phyloP scores from a whole-genome alignment of 805 yeast genomes.

The Candida palmyrensis region DNA sequence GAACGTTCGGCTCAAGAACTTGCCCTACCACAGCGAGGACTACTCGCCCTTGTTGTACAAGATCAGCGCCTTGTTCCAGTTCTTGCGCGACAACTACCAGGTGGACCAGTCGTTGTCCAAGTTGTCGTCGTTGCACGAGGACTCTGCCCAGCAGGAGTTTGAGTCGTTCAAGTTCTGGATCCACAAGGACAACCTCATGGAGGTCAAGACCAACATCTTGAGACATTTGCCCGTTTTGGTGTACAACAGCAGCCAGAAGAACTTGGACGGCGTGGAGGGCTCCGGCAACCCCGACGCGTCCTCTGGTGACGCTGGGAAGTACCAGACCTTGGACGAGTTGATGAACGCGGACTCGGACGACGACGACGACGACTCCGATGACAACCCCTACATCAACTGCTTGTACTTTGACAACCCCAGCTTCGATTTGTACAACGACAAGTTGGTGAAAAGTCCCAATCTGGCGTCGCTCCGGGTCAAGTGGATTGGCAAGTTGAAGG shows the following conservation, averaged over 20 bases:
- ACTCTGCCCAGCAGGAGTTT: slow-evolving; percentile 31
- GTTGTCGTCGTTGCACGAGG: slow-evolving; percentile 44
- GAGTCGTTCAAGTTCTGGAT: slow-evolving; percentile 89
- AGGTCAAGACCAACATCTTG: slow-evolving; percentile 90
- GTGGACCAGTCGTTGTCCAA: slow-evolving; percentile 44
- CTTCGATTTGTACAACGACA: slow-evolving; percentile 83
- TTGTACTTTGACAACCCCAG: slow-evolving; percentile 81
- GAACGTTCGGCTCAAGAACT: slow-evolving; percentile 77
- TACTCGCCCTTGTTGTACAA: slow-evolving; percentile 86
- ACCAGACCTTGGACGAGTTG: slow-evolving; percentile 23
- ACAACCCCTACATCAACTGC: slow-evolving; percentile 69
- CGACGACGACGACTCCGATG: slow-evolving; percentile 25
- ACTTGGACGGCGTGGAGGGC: not conserved
- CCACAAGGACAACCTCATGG: slow-evolving; percentile 91
- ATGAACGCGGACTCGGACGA: slow-evolving; percentile 54
- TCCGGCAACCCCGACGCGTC: too few relatives aligned
- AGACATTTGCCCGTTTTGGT: slow-evolving; percentile 91
- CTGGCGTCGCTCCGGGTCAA: slow-evolving; percentile 78
- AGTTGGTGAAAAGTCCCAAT: slow-evolving; percentile 62
- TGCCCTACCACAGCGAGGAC: slow-evolving; percentile 94
- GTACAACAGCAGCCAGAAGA: slow-evolving; percentile 43
- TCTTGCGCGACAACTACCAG: slow-evolving; percentile 68
- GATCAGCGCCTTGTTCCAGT: slow-evolving; percentile 73
- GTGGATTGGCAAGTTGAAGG: slow-evolving; percentile 82
- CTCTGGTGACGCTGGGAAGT: too few relatives aligned